phyloP scores from a whole-genome alignment of 2,329 filamentous ascomycete genomes.

The Fusarium sp. region DNA sequence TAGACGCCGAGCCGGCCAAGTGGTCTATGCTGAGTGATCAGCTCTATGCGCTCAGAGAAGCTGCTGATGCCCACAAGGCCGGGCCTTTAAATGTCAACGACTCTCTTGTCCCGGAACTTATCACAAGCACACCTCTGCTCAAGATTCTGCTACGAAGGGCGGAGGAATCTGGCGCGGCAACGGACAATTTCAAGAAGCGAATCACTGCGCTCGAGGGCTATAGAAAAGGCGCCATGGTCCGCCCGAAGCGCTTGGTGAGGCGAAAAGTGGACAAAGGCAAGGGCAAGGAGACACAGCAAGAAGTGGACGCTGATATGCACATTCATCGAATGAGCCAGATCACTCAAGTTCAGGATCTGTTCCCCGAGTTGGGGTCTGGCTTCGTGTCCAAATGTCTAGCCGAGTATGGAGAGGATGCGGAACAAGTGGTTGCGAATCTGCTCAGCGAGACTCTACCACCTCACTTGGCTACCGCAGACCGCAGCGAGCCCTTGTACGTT shows the following conservation, averaged over 20 bases:
- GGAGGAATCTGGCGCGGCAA: slow-evolving; percentile 58
- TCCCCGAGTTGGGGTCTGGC: slow-evolving; percentile 83
- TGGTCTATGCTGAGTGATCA: slow-evolving; percentile 82
- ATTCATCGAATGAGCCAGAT: slow-evolving; percentile 85
- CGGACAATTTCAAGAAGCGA: slow-evolving; percentile 66
- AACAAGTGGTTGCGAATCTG: slow-evolving; percentile 82
- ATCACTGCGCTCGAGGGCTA: slow-evolving; percentile 68
- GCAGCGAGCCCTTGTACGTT: slow-evolving; percentile 69
- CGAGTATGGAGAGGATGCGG: slow-evolving; percentile 78
- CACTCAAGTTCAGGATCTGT: slow-evolving; percentile 91
- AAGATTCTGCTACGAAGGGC: slow-evolving; percentile 66
- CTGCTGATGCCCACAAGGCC: slow-evolving; percentile 70
- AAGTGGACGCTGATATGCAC: slow-evolving; percentile 65
- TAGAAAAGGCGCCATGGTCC: slow-evolving; percentile 62
- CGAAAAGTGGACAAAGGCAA: slow-evolving; percentile 75
- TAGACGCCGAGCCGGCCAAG: slow-evolving; percentile 72
- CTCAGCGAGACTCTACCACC: slow-evolving; percentile 79
- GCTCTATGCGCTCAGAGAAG: slow-evolving; percentile 79
- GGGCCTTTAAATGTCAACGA: slow-evolving; percentile 67
- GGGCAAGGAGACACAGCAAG: slow-evolving; percentile 51
- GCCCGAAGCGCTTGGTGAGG: slow-evolving; percentile 60
- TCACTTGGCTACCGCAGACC: slow-evolving; percentile 71
- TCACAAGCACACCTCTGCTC: slow-evolving; percentile 81
- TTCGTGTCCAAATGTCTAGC: slow-evolving; percentile 84
- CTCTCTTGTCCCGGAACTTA: slow-evolving; percentile 81